Conservation (phyloP, 192 early-diverging fungal species). For the Piromyces finnis region DNA sequence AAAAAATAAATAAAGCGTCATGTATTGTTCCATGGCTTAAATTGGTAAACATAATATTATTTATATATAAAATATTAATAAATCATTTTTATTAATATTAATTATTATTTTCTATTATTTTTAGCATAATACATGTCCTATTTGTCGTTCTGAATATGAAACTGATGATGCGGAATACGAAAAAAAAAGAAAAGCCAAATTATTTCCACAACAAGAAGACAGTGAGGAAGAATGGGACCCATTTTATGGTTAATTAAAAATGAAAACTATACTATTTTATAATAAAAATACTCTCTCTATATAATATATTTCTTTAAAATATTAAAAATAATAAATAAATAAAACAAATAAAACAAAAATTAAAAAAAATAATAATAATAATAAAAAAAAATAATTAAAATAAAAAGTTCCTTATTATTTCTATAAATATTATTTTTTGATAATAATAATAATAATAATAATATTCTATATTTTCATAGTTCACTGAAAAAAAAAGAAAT, state of each 20-base stretch:
- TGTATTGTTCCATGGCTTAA: neutral
- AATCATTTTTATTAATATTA: neutral
- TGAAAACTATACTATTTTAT: neutral
- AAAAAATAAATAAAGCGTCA: neutral
- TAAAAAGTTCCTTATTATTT: too few species aligned
- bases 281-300: too few species aligned
- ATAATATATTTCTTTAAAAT: too few species aligned
- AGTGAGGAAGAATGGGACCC: neutral
- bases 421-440: too few species aligned
- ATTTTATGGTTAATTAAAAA: neutral
- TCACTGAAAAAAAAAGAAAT: too few species aligned
- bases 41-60: neutral
- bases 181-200: neutral
- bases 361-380: too few species aligned
- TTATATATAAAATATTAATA: too few species aligned
- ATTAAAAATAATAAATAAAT: too few species aligned
- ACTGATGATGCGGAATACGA: neutral
- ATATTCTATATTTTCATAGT: too few species aligned
- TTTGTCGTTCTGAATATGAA: neutral
- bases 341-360: too few species aligned
- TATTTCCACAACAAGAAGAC: neutral
- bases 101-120: neutral
- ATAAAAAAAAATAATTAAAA: too few species aligned
- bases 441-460: too few species aligned
- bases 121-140: neutral